Base-by-base conservation (phyloP, 2,329 filamentous ascomycete genomes). In the Davidsoniella neocaledoniae region DNA sequence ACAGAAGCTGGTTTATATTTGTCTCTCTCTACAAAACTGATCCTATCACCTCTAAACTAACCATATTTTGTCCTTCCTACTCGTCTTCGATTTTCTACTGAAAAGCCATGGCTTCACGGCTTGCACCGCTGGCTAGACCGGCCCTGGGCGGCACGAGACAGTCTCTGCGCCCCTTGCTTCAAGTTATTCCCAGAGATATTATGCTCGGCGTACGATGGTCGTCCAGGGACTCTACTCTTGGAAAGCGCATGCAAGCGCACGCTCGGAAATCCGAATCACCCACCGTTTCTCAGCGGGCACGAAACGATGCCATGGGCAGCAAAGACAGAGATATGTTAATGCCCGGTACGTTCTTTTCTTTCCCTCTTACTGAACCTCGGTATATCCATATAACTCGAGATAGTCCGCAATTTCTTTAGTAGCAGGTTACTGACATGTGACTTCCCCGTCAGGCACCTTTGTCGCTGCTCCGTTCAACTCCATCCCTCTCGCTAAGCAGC, bases 361-460 rank as follows among this genome's bases (percentile, higher is more conserved):
- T 12, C 29, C 1, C 8, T 33, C 29, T 33, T 9, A 12, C 12
- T 33, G 8, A 10, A 33, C 1, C 8, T 33, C 8, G 8, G 12
- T 5, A 33, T 33, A 33, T 33, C 26, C 7, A 10, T 9, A 33
- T 9, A 33, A 23, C 5, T 23, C 0, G 21, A 23, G 21, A 23
- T 23, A 5, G 21, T 1, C 21, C 4, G 21, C 21, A 23, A 23
- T 23, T 3, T 23, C 21, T 21, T 21, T 5, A 21, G 21, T 21
- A 9, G 29, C 29, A 3, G 12, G 6, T 12, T 12, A 26, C 17
- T 16, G 17, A 19, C 26, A 5, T 12, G n/a, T 4, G 2, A 19
- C 26, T 16, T 12, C 12, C 12, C 29, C n/a, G 44, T 12, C 51
- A 73, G 72, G 66, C 55, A 72, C 70, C n/a, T 70, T 74, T 49